Conservation (phyloP, 495 filamentous ascomycete genomes). For the Pyronema omphalodes region DNA sequence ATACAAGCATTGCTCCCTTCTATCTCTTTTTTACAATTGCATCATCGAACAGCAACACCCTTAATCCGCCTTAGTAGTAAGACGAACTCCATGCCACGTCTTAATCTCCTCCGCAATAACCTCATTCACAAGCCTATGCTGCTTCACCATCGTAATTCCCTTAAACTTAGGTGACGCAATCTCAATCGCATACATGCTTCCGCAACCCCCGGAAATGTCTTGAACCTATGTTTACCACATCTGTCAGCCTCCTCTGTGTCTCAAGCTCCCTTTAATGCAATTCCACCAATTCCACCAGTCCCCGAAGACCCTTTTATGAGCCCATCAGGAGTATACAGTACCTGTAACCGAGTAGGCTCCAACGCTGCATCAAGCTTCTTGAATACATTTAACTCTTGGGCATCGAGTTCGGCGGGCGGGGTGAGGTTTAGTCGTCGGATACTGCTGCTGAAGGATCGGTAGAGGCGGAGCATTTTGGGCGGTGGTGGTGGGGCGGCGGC, state of each 20-base stretch:
- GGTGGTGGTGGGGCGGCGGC: background rate
- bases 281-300: no score
- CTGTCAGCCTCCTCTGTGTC: background rate
- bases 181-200: slow-evolving; percentile 61
- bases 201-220: slow-evolving; percentile 62
- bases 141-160: slow-evolving; percentile 47
- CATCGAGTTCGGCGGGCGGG: slow-evolving; percentile 33
- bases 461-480: background rate
- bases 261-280: no score
- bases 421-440: slow-evolving; percentile 2
- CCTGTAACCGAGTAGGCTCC: slow-evolving; percentile 29
- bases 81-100: slow-evolving; percentile 57
- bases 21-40: background rate
- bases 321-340: background rate
- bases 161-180: slow-evolving; percentile 46
- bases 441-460: background rate
- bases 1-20: background rate
- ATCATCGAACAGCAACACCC: background rate
- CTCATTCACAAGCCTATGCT: slow-evolving; percentile 53
- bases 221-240: slow-evolving; percentile 40
- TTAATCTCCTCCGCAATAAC: slow-evolving; percentile 50
- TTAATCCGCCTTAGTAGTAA: slow-evolving; percentile 36
- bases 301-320: no score
- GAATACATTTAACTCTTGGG: slow-evolving; percentile 32
- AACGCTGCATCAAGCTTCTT: slow-evolving; percentile 30